A percentile compares a stretch with the other conserved stretches of the same genome.
phyloP scores from a whole-genome alignment of 1,139 yeast genomes.

The Sugiyamaella neomexicana region DNA sequence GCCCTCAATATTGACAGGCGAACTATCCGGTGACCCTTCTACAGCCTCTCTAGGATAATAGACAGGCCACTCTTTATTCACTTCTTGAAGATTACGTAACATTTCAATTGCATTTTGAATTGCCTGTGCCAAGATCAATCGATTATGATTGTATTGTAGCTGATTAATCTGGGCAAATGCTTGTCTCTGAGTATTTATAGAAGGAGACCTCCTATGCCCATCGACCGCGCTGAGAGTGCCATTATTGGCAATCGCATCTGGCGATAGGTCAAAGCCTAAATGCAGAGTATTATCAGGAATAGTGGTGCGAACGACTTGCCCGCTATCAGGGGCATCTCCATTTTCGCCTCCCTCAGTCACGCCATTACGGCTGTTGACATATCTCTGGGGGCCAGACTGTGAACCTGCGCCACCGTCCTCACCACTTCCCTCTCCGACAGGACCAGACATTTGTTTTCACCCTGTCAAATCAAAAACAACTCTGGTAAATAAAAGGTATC shows the following conservation, averaged over 20 bases:
- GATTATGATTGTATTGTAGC: constrained; percentile 66
- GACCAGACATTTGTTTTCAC: constrained; percentile 1
- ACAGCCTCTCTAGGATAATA: constrained; percentile 57
- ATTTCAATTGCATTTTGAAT: constrained; percentile 58
- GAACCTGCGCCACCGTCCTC: background rate
- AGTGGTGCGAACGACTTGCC: too few species aligned
- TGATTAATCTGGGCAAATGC: constrained; percentile 56
- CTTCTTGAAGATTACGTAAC: constrained; percentile 54
- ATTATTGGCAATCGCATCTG: constrained; percentile 18
- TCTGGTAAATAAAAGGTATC: background rate
- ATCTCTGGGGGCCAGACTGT: constrained; percentile 10
- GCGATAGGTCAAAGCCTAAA: constrained; percentile 17
- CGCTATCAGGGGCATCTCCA: background rate
- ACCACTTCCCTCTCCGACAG: background rate
- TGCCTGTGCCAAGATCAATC: constrained; percentile 60
- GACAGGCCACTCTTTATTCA: constrained; percentile 61
- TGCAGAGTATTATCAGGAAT: background rate
- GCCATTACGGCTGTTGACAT: constrained; percentile 3
- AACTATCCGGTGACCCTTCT: constrained; percentile 2
- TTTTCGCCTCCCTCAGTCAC: background rate
- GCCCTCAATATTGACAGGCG: constrained; percentile 14
- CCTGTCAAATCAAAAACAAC: background rate
- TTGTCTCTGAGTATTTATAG: constrained; percentile 24
- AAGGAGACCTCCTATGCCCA: constrained; percentile 13
- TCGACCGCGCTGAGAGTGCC: constrained; percentile 9